Evolutionary conservation across 2,329 filamentous ascomycete genomes (phyloP).

Genomic region (Cryphonectria parasitica): DNA sequence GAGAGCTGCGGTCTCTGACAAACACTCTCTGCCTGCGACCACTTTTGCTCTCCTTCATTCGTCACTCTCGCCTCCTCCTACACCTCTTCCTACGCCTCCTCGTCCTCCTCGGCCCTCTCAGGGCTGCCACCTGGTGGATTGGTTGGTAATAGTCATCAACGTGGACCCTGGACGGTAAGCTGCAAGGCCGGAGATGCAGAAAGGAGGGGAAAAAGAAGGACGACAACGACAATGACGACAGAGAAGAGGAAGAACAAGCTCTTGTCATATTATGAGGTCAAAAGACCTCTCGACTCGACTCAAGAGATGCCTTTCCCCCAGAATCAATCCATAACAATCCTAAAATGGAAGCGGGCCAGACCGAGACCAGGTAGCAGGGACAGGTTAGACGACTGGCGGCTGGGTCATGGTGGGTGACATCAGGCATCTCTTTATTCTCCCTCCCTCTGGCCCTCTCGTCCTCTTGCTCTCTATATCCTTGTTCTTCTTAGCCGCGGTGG

Average conservation of each 20-base stretch:
- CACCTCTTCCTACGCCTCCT: background rate
- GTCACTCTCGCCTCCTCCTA: background rate
- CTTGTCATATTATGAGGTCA: background rate
- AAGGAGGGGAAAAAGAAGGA: background rate
- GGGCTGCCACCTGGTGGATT: background rate
- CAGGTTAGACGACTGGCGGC: background rate
- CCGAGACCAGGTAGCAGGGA: conserved; percentile 3
- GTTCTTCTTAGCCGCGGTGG: background rate
- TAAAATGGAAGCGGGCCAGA: conserved; percentile 4
- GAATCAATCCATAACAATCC: background rate
- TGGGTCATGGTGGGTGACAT: background rate
- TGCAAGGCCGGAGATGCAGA: background rate
- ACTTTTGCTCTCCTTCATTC: background rate
- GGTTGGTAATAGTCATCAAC: background rate
- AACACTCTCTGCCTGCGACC: background rate
- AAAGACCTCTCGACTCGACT: background rate
- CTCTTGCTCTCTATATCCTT: background rate
- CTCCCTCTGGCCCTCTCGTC: too few relatives aligned
- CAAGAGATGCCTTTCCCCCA: background rate
- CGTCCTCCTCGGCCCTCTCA: background rate
- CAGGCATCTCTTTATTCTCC: background rate
- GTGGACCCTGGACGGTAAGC: background rate
- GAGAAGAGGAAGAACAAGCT: background rate
- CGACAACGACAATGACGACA: background rate
- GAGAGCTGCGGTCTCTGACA: background rate